A percentile compares a stretch with the other conserved stretches of the same genome.
Conservation (phyloP, 2,329 filamentous ascomycete species). For the Akanthomyces muscarius region DNA sequence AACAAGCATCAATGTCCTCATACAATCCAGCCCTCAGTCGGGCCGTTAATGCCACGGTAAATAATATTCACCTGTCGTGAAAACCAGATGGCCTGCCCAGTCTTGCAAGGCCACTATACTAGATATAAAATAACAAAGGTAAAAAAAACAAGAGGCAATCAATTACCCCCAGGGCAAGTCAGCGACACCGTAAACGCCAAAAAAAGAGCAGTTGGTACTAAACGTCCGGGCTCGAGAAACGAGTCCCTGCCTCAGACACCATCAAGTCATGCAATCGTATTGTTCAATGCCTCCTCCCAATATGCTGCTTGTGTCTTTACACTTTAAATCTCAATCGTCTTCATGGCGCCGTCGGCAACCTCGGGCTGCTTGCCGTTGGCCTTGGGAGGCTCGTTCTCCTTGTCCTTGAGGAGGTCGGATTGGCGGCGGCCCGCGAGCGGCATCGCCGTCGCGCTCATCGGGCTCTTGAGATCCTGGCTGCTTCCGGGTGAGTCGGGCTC, state of each 20-base stretch:
- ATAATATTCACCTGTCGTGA: not conserved
- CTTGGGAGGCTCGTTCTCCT: constrained; percentile 34
- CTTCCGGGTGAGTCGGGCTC: constrained; percentile 52
- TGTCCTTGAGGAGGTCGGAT: constrained; percentile 37
- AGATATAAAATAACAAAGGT: not conserved
- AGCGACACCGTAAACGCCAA: constrained; percentile 16
- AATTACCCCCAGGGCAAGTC: not conserved
- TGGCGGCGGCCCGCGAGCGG: constrained; percentile 29
- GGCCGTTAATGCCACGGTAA: not conserved
- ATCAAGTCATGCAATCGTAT: constrained; percentile 17
- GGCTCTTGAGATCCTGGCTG: constrained; percentile 39
- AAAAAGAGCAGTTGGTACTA: constrained; percentile 8
- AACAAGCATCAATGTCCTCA: no score
- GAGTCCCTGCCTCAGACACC: not conserved
- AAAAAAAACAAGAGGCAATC: not conserved
- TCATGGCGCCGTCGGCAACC: constrained; percentile 50
- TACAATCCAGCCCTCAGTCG: not conserved
- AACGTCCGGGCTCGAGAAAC: not conserved
- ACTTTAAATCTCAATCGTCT: constrained; percentile 57
- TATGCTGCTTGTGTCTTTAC: constrained; percentile 21
- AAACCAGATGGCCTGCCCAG: not conserved
- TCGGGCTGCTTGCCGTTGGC: constrained; percentile 42
- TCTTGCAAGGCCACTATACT: constrained; percentile 8
- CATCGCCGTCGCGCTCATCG: constrained; percentile 25
- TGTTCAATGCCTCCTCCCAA: constrained; percentile 9